Percentiles rank a stretch among this genome's conserved stretches.
Evolutionary conservation across 257 asterid species (phyloP).

Genomic region (Vinca minor): DNA sequence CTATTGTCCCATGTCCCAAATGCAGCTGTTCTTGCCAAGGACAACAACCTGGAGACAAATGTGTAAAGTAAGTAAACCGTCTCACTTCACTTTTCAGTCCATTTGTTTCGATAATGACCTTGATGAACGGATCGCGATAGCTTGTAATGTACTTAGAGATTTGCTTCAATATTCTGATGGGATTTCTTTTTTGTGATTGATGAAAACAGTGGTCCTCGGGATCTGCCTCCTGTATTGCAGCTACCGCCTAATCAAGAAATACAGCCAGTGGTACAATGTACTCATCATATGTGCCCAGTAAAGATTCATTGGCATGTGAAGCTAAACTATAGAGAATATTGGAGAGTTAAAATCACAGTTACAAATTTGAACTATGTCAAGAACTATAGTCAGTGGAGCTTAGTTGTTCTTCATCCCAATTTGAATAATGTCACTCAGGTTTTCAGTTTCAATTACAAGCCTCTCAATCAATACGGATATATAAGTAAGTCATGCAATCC

Average conservation of each 20-base stretch:
- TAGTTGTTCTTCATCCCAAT: slow-evolving; percentile 75
- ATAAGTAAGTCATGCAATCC: slow-evolving; percentile 39
- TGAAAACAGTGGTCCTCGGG: slow-evolving; percentile 27
- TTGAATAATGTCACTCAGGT: slow-evolving; percentile 43
- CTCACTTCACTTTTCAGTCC: too few species aligned
- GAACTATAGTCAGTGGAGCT: slow-evolving; percentile 62
- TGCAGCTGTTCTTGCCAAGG: slow-evolving; percentile 73
- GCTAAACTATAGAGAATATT: slow-evolving; percentile 49
- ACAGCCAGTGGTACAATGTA: slow-evolving; percentile 41
- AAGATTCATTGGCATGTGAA: slow-evolving; percentile 76
- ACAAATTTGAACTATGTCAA: slow-evolving; percentile 41
- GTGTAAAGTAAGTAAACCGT: slow-evolving; percentile 45
- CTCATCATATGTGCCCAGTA: slow-evolving; percentile 71
- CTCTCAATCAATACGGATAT: slow-evolving; percentile 50
- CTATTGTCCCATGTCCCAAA: slow-evolving; percentile 52
- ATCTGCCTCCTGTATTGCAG: slow-evolving; percentile 37
- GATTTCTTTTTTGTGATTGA: neutral
- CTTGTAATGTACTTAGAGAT: too few species aligned
- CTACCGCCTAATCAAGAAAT: slow-evolving; percentile 31
- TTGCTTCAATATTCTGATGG: neutral
- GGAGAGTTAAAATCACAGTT: slow-evolving; percentile 76
- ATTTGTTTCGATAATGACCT: neutral
- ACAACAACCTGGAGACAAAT: slow-evolving; percentile 28
- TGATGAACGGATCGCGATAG: too few species aligned
- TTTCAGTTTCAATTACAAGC: slow-evolving; percentile 78